Evolutionary conservation across 1,139 yeast genomes (phyloP).

Genomic region (Diutina rugosa): DNA sequence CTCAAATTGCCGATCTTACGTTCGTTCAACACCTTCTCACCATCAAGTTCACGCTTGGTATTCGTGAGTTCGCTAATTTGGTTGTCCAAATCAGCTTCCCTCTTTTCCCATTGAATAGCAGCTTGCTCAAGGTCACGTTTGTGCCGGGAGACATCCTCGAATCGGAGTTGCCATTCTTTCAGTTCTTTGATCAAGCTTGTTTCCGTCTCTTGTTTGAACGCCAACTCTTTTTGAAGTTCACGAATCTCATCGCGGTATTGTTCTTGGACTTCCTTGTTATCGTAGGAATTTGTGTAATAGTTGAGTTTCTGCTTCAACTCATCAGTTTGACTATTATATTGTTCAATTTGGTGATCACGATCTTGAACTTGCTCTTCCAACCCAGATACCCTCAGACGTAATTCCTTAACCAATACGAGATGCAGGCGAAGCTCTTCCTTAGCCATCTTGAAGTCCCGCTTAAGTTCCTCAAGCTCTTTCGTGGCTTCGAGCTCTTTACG

Average conservation of each 20-base stretch:
- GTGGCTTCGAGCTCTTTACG: constrained; percentile 48
- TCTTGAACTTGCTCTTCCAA: constrained; percentile 52
- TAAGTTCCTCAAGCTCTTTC: constrained; percentile 43
- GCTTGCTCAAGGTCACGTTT: background rate
- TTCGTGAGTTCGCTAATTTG: background rate
- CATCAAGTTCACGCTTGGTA: constrained; percentile 18
- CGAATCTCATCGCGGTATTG: constrained; percentile 46
- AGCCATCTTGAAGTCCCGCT: constrained; percentile 37
- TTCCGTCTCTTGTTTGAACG: constrained; percentile 46
- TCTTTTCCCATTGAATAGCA: background rate
- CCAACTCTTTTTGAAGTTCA: constrained; percentile 43
- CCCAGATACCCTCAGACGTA: constrained; percentile 40
- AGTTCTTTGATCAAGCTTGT: constrained; percentile 20
- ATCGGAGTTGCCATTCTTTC: background rate
- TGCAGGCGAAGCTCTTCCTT: constrained; percentile 48
- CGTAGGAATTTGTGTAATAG: constrained; percentile 37
- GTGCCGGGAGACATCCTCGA: background rate
- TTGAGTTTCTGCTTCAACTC: constrained; percentile 42
- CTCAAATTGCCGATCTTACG: constrained; percentile 32
- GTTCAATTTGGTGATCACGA: constrained; percentile 13
- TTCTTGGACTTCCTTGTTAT: constrained; percentile 28
- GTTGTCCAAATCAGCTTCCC: background rate
- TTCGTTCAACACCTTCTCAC: constrained; percentile 32
- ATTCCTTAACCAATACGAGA: constrained; percentile 42
- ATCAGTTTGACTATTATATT: constrained; percentile 2